phyloP scores from a whole-genome alignment of 2,329 filamentous ascomycete species.

The Talaromyces rugulosus region DNA sequence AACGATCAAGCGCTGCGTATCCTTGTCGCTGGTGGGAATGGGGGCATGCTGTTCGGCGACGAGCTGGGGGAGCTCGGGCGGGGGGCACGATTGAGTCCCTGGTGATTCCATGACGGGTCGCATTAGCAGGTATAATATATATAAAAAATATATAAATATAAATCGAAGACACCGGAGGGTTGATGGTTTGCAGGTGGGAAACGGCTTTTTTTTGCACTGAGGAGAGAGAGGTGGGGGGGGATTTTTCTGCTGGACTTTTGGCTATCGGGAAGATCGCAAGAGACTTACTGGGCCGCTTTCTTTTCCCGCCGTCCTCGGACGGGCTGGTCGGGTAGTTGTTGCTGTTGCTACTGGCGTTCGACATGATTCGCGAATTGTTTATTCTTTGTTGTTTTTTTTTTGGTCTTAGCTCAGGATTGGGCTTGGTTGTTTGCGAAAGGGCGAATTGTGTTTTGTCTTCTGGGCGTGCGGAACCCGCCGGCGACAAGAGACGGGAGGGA shows the following conservation, averaged over 20 bases:
- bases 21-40: constrained; percentile 81
- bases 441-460: neutral
- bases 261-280: neutral
- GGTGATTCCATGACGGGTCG: constrained; percentile 16
- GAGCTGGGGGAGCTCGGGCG: constrained; percentile 82
- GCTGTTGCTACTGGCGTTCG: constrained; percentile 17
- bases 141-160: too few species aligned
- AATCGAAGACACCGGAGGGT: too few species aligned
- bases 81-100: constrained; percentile 94
- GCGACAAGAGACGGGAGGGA: neutral
- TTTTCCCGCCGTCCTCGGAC: constrained; percentile 25
- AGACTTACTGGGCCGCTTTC: constrained; percentile 37
- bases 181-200: neutral
- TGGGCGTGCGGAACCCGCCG: neutral
- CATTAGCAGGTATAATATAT: constrained; percentile 4
- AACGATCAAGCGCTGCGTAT: constrained; percentile 86
- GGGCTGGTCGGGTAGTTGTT: constrained; percentile 4
- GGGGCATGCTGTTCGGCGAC: constrained; percentile 88
- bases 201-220: neutral
- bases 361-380: constrained; percentile 22
- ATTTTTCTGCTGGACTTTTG: neutral
- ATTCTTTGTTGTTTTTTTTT: neutral
- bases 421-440: neutral
- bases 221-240: constrained; percentile 1
- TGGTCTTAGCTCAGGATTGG: neutral